Evolutionary conservation across 345 rosid species (phyloP).

Genomic region (Sisymbrium altissimum): DNA sequence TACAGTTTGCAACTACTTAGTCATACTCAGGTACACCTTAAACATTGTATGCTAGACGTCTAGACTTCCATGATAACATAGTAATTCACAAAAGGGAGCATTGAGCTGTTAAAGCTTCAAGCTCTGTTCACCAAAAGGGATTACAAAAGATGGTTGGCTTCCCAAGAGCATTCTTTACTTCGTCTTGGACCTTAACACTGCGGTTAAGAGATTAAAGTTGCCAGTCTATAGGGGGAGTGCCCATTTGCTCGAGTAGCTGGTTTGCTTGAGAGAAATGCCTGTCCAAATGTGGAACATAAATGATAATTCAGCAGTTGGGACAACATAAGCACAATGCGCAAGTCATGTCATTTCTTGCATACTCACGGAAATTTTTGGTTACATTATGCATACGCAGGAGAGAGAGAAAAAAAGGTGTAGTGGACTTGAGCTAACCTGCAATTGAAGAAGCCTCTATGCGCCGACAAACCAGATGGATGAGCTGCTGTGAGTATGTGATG

Average conservation of each 20-base stretch:
- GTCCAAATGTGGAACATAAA: conserved; percentile 16
- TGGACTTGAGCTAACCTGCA: conserved; percentile 67
- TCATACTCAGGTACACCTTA: not conserved
- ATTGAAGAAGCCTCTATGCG: conserved; percentile 89
- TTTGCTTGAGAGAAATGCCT: conserved; percentile 93
- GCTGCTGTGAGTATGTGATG: conserved; percentile 96
- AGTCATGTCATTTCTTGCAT: not conserved
- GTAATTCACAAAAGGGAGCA: conserved; percentile 8
- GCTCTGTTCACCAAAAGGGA: conserved; percentile 1
- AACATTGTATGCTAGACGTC: conserved; percentile 8
- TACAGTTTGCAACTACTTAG: not conserved
- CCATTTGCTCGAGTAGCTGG: conserved; percentile 69
- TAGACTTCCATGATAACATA: conserved; percentile 5
- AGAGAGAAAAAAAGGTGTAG: not conserved
- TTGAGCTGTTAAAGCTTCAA: conserved; percentile 12
- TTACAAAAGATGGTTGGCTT: conserved; percentile 12
- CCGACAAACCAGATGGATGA: conserved; percentile 99
- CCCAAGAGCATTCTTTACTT: not conserved
- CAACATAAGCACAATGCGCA: not conserved
- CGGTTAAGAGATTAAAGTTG: conserved; percentile 48
- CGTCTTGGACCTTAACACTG: not conserved
- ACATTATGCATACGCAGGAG: not conserved
- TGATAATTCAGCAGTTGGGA: conserved; percentile 12
- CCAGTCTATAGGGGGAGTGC: conserved; percentile 71
- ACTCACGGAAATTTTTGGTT: conserved; percentile 1